Evolutionary conservation across 179 eudicot genomes (phyloP).

Genomic region (Vitellaria paradoxa): DNA sequence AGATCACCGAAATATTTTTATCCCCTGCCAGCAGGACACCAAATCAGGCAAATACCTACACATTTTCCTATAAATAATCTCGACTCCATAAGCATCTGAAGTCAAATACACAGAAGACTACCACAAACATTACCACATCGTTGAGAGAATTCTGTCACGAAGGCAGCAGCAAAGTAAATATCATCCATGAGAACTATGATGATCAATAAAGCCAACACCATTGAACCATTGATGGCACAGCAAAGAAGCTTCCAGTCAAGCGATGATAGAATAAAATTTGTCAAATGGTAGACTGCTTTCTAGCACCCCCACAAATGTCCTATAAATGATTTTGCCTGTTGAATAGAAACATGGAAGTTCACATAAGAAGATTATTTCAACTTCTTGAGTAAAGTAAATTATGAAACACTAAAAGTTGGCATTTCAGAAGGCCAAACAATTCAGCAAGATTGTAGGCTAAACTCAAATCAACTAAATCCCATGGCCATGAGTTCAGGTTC

Average conservation of each 20-base stretch:
- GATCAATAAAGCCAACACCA: background rate
- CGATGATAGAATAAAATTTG: background rate
- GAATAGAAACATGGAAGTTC: background rate
- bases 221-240: background rate
- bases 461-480: background rate
- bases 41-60: background rate
- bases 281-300: background rate
- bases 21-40: background rate
- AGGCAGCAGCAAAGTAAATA: background rate
- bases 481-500: background rate
- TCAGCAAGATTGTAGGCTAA: background rate
- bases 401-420: background rate
- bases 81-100: background rate
- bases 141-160: background rate
- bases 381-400: background rate
- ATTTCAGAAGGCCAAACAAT: background rate
- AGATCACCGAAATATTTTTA: background rate
- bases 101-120: slow-evolving; percentile 4
- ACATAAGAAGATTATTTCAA: background rate
- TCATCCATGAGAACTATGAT: background rate
- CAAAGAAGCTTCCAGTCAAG: slow-evolving; percentile 2
- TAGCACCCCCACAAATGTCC: background rate
- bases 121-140: slow-evolving; percentile 2
- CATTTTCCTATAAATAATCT: slow-evolving; percentile 8
- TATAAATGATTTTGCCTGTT: slow-evolving; percentile 12